phyloP scores from a whole-genome alignment of 495 filamentous ascomycete genomes.

The Penicillium atrosanguineum region DNA sequence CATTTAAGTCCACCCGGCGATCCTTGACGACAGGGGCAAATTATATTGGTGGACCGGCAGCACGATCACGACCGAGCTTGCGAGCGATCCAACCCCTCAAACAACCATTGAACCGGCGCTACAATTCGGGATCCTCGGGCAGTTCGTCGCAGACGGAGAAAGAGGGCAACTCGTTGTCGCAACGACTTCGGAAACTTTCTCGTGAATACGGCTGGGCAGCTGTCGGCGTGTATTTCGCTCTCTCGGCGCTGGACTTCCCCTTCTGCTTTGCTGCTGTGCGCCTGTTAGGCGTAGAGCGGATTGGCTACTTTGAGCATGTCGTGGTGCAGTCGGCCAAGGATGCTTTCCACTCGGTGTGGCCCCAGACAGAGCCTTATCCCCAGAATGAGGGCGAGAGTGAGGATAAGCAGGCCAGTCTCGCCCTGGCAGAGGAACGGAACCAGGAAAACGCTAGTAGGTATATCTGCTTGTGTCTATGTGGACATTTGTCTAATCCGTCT shows the following conservation, averaged over 20 bases:
- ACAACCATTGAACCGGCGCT: slow-evolving; percentile 19
- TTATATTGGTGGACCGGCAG: not conserved
- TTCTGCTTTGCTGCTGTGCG: slow-evolving; percentile 90
- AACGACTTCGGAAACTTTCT: slow-evolving; percentile 74
- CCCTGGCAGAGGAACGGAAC: slow-evolving; percentile 32
- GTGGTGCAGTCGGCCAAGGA: slow-evolving; percentile 38
- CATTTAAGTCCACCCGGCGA: slow-evolving; percentile 6
- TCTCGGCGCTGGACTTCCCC: slow-evolving; percentile 88
- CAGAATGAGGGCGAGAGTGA: slow-evolving; percentile 15
- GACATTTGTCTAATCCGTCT: not conserved
- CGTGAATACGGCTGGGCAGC: slow-evolving; percentile 94
- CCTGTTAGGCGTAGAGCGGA: slow-evolving; percentile 76
- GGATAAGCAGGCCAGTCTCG: slow-evolving; percentile 6
- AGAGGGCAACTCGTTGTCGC: slow-evolving; percentile 58
- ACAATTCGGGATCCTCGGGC: slow-evolving; percentile 26
- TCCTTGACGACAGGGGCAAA: not conserved
- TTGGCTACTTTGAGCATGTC: slow-evolving; percentile 62
- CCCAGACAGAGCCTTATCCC: slow-evolving; percentile 7
- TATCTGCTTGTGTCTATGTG: not conserved
- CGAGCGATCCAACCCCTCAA: slow-evolving; percentile 8
- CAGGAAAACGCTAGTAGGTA: slow-evolving; percentile 51
- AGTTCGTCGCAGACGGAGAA: slow-evolving; percentile 12
- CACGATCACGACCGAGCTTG: slow-evolving; percentile 1
- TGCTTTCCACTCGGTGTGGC: slow-evolving; percentile 27
- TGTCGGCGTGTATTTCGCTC: slow-evolving; percentile 79